phyloP scores from a whole-genome alignment of 495 filamentous ascomycete species.

The Penicillium waksmanii region DNA sequence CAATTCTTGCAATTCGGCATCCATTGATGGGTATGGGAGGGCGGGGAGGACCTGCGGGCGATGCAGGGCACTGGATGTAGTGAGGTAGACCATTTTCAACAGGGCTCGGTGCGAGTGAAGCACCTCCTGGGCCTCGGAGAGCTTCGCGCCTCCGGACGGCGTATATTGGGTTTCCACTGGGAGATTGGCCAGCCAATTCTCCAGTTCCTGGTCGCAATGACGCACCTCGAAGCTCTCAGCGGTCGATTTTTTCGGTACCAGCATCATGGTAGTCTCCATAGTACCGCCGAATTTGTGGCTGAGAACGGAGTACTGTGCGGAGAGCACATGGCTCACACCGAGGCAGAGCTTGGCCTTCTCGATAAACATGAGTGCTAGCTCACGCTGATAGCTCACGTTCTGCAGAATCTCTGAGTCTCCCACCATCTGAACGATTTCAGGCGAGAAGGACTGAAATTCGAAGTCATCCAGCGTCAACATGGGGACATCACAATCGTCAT shows the following conservation, averaged over 20 bases:
- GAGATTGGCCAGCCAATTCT: slow-evolving; percentile 70
- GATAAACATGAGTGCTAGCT: slow-evolving; percentile 85
- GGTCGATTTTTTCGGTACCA: slow-evolving; percentile 82
- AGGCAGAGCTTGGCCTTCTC: slow-evolving; percentile 89
- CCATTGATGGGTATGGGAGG: slow-evolving; percentile 59
- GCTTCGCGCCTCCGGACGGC: slow-evolving; percentile 43
- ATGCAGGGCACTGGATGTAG: slow-evolving; percentile 84
- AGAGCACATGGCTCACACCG: slow-evolving; percentile 80
- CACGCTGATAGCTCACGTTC: slow-evolving; percentile 66
- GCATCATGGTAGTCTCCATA: slow-evolving; percentile 84
- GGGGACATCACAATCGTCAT: slow-evolving; percentile 86
- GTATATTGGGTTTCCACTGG: slow-evolving; percentile 68
- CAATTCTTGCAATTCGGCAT: slow-evolving; percentile 70
- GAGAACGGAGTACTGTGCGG: slow-evolving; percentile 86
- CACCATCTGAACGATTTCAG: slow-evolving; percentile 65
- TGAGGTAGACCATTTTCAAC: slow-evolving; percentile 87
- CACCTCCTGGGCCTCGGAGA: slow-evolving; percentile 55
- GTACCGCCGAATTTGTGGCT: slow-evolving; percentile 77
- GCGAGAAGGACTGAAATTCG: slow-evolving; percentile 68
- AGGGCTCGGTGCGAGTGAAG: slow-evolving; percentile 76
- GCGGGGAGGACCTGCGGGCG: slow-evolving; percentile 84
- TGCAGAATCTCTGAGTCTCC: slow-evolving; percentile 67
- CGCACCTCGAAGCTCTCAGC: slow-evolving; percentile 75
- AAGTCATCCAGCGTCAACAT: slow-evolving; percentile 86
- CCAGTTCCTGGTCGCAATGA: slow-evolving; percentile 71